Base-by-base conservation (phyloP, 805 yeast genomes). In the Lipomyces kockii region DNA sequence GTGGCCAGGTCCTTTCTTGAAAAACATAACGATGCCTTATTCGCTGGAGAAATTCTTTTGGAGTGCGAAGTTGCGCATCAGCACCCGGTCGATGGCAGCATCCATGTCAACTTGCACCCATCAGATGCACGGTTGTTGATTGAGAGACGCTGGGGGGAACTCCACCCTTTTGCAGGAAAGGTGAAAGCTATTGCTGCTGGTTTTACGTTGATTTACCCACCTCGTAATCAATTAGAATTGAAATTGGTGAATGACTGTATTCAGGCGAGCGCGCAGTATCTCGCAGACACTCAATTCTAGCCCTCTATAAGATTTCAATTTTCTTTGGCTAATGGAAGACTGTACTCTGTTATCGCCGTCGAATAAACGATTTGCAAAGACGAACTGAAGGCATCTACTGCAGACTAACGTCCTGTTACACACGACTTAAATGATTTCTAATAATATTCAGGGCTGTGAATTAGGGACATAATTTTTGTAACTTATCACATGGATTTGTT, bases 11-110 rank as follows among this genome's bases (percentile, higher is more conserved):
- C 49, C 20, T 43, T 43, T n/a, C 20, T n/a, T n/a, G 49, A 43
- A 43, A 43, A 43, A n/a, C 49, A 43, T n/a, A 17, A n/a, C 49
- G 49, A 43, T n/a, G 49, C 49, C 22, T 43, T 43, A 43, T 43
- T 43, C 22, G 49, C 22, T n/a, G 9, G 22, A 22, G 49, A 43
- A 43, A 17, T 43, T n/a, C 49, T 17, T 7, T 1, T 11, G 22
- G n/a, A 43, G 3, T 43, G 9, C 1, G 49, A 43, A 43, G 22
- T n/a, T 5, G 49, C 49, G 3, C 49, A 43, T n/a, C 22, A 43
- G 22, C 49, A 43, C 22, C 49, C 49, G 1, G 9, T 43, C 49
- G 49, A 43, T n/a, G 49, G 49, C 49, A 43, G 49, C 22, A 6
- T 43, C 22, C 49, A 43, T 17, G 22, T 43, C 49, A 43, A 43